Base-by-base conservation (phyloP, 176 grass and related monocot species). In the Lolium rigidum region DNA sequence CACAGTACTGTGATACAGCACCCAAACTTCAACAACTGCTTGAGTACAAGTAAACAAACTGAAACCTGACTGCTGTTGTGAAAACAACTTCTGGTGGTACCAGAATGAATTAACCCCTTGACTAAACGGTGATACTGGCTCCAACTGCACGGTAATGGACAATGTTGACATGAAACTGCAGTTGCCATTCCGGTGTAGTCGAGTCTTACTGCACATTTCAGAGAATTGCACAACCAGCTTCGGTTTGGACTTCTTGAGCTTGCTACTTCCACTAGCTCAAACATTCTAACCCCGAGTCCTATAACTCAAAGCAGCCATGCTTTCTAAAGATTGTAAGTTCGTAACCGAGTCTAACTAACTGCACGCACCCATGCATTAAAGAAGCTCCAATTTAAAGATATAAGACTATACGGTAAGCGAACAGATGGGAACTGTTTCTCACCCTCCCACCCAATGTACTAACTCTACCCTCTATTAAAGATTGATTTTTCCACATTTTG, bases 71-170 rank as follows among this genome's bases (percentile, higher is more conserved):
- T 83, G 77, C 14, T 79, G 54, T 21, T 47, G 47, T 46, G 79
- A 73, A 90, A 78, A 81, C 76, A 87, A 76, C 50, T 16, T 67
- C 14, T 52, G 68, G 74, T 58, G 66, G 66, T 69, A 84, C 76
- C 89, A 28, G 57, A 74, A 75, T 67, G 57, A 73, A 78, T 21
- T 66, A 62, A 87, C 52, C 14, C 38, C 48, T 50, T 3, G 10
- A 76, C 79, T 67, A 74, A 61, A 13, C 66, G 10, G 20, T 17
- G 28, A 35, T 35, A 35, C 31, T 35, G 2, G 31, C 31, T 35
- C 31, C 31, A 2, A 35, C 31, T 35, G 31, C 31, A 35, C 2
- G 31, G 3, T 1, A 35, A 35, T 2, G 31, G 3, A 35, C 2
- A 35, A 35, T 35, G 31, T 35, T 35, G 31, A 35, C 31, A 35